phyloP scores from a whole-genome alignment of 148 eudicot species.

The Rheum nobile region DNA sequence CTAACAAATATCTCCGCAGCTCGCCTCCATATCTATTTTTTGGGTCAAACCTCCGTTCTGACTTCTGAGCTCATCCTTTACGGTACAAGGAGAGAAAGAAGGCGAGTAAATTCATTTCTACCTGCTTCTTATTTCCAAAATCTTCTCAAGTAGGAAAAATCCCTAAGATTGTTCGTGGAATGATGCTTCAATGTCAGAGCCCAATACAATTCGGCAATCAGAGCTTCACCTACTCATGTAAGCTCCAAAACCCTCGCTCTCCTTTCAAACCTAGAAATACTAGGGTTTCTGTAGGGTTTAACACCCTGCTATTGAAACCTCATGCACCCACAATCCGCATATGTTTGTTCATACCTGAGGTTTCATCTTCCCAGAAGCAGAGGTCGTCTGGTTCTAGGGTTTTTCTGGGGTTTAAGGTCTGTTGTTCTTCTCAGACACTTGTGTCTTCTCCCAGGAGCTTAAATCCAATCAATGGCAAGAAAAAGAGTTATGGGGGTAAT shows the following conservation, averaged over 20 bases:
- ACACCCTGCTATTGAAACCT: constrained; percentile 6
- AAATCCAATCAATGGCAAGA: constrained; percentile 21
- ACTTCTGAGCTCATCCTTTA: not conserved
- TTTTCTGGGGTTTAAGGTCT: constrained; percentile 51
- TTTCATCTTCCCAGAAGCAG: constrained; percentile 13
- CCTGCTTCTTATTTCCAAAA: not conserved
- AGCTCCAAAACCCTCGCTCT: constrained; percentile 37
- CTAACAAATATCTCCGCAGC: not conserved
- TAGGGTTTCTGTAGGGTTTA: constrained; percentile 29
- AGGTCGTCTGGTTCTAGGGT: constrained; percentile 23
- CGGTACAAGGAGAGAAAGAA: not conserved
- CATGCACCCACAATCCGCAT: constrained; percentile 12
- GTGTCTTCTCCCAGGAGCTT: constrained; percentile 21
- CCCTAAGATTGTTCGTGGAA: constrained; percentile 6
- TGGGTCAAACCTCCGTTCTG: not conserved
- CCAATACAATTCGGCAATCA: constrained; percentile 24
- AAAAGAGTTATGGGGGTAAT: constrained; percentile 46
- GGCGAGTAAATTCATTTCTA: not conserved
- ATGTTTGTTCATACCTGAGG: not conserved
- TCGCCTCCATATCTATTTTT: not conserved
- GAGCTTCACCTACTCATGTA: constrained; percentile 30
- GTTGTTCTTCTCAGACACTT: constrained; percentile 21
- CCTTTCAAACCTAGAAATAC: constrained; percentile 12
- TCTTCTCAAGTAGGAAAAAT: not conserved
- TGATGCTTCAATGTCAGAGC: constrained; percentile 37